A percentile compares a stretch with the other conserved stretches of the same genome.
phyloP scores from a whole-genome alignment of 176 grass and related monocot genomes.

The Carex littledalei region DNA sequence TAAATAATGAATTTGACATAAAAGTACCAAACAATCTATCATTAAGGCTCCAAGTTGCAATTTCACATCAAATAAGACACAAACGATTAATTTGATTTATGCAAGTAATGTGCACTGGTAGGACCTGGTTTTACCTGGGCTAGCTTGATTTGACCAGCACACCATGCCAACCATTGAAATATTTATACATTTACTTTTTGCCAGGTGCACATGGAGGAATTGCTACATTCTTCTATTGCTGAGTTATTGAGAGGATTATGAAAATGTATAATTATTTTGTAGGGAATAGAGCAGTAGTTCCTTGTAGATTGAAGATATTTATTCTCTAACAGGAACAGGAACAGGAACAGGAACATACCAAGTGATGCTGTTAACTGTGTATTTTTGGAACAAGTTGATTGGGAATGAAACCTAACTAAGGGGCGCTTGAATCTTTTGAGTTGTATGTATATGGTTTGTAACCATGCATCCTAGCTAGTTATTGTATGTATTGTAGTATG shows the following conservation, averaged over 20 bases:
- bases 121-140: background rate
- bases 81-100: background rate
- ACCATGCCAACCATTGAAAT: background rate
- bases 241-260: no score
- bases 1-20: background rate
- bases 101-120: background rate
- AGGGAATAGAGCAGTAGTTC: background rate
- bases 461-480: background rate
- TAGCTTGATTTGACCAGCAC: background rate
- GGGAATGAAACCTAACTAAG: background rate
- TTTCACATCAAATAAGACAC: background rate
- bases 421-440: background rate
- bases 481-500: background rate
- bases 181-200: background rate
- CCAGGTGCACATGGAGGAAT: background rate
- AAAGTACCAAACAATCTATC: no score
- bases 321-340: background rate
- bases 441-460: constrained; percentile 11
- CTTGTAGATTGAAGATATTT: background rate
- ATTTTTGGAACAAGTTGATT: background rate
- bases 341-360: no score
- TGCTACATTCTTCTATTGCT: background rate
- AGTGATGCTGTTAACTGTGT: background rate
- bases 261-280: background rate
- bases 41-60: background rate